Conservation (phyloP, 148 eudicot species). For the Chenopodium quinoa region DNA sequence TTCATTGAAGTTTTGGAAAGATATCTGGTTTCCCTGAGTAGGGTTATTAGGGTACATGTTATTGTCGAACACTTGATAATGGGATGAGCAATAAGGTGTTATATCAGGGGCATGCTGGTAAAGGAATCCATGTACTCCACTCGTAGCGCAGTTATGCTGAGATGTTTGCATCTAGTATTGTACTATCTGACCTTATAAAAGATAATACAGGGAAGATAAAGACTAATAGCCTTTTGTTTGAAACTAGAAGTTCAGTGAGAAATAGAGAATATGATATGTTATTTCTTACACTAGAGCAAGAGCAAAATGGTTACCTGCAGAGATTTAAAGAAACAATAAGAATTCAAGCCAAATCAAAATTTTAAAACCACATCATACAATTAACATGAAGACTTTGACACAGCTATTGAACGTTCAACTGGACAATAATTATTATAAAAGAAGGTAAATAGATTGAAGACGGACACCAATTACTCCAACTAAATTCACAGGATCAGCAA, state of each 20-base stretch:
- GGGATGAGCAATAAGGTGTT: constrained; percentile 40
- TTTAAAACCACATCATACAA: not conserved
- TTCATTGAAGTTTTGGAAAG: constrained; percentile 44
- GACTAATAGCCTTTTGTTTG: not conserved
- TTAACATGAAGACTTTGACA: not conserved
- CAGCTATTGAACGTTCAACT: not conserved
- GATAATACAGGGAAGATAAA: not conserved
- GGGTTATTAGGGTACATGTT: constrained; percentile 30
- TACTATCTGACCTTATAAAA: not conserved
- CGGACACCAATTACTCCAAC: not conserved
- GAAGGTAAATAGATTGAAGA: not conserved
- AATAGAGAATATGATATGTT: not conserved
- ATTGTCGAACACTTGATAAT: constrained; percentile 43
- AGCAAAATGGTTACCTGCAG: constrained; percentile 5
- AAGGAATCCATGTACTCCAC: constrained; percentile 35
- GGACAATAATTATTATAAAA: no score
- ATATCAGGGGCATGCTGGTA: constrained; percentile 41
- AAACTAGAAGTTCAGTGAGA: not conserved
- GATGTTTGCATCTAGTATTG: constrained; percentile 57
- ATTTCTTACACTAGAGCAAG: not conserved
- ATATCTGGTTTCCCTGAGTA: constrained; percentile 42
- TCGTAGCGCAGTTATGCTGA: constrained; percentile 40
- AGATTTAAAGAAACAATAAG: constrained; percentile 6
- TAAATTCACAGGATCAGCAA: not conserved
- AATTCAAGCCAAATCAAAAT: not conserved